Base-by-base conservation (phyloP, 306 rosid genomes). In the Dryas drummondii region DNA sequence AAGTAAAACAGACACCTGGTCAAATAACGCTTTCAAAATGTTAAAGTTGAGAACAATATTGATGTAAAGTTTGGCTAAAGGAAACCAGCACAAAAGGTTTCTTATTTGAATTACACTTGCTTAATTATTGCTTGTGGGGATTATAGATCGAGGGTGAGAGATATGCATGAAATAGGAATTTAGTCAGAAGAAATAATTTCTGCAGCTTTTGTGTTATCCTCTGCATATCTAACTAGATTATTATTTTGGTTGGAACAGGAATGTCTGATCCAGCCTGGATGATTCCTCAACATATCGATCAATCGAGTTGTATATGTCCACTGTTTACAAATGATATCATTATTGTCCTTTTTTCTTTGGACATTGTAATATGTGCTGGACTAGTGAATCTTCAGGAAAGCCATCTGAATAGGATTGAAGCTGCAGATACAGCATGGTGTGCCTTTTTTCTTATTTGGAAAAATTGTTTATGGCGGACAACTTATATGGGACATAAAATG, bases 371-470 rank as follows among this genome's bases (percentile, higher is more conserved):
- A 49, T 71, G 77, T 64, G 50, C 77, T 54, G 78, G 77, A 65
- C 65, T 27, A 60, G n/a, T 75, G 77, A 80, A 79, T 75, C 76
- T 80, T 69, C 75, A 58, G 82, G 56, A 61, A 71, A 69, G 49
- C 73, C 53, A 54, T 77, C 63, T 61, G n/a, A 16, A 78, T 78
- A 72, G 44, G 75, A 66, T 71, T 46, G 70, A 59, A 76, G 53
- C 37, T 32, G 37, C 68, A 78, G 77, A 68, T 49, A 56, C 72
- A 57, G 27, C 48, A 69, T 51, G 54, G 61, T 72, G 44, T 44
- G 68, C 60, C 63, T 64, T 74, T 66, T 72, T 57, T 70, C n/a
- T 10, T 17, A 7, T 65, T 44, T 65, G 69, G 69, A 65, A 8
- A 42, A 65, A 44, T 65, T 65, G 37, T 44, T 17, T 64, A 42